These are phyloP conservation scores for Macrophomina tecta DNA, from an alignment of 2,329 filamentous ascomycete genomes.

Conservation along the genomic window DNA sequence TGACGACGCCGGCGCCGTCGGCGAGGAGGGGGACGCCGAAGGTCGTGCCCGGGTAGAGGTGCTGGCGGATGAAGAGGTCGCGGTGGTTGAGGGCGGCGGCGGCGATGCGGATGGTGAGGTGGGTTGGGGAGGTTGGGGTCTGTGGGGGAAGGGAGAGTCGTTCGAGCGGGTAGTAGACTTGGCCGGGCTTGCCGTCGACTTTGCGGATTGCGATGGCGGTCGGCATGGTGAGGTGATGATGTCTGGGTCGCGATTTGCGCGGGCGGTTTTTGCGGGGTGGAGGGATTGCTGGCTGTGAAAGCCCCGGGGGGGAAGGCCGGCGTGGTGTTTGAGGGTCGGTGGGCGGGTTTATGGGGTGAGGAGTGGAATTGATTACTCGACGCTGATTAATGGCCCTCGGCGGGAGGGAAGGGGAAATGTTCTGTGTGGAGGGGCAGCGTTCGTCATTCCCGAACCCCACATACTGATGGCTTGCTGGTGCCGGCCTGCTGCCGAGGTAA, in stretches of 20 bases:
- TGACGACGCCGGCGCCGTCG: slow-evolving; percentile 80
- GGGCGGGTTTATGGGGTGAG: background rate
- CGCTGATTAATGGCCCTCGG: background rate
- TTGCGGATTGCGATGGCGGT: slow-evolving; percentile 69
- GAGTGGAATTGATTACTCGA: slow-evolving; percentile 7
- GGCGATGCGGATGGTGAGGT: slow-evolving; percentile 77
- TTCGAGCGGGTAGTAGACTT: slow-evolving; percentile 78
- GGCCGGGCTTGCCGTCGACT: slow-evolving; percentile 80
- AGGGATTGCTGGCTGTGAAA: background rate
- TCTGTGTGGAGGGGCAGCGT: background rate
- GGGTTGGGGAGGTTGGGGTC: slow-evolving; percentile 46
- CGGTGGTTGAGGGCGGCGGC: slow-evolving; percentile 91
- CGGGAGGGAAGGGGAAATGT: background rate
- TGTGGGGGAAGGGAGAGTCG: slow-evolving; percentile 39
- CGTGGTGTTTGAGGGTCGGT: background rate
- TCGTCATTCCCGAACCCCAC: slow-evolving; percentile 21
- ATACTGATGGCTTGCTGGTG: background rate
- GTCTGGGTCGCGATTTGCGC: too few species aligned
- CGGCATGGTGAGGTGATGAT: slow-evolving; percentile 47
- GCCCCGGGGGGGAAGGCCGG: background rate
- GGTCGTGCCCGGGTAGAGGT: slow-evolving; percentile 84
- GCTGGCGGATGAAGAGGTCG: slow-evolving; percentile 91
- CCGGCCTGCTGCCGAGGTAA: slow-evolving; percentile 20
- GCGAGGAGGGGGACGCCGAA: slow-evolving; percentile 80
- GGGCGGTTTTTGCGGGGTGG: background rate